A percentile compares a stretch with the other conserved stretches of the same genome.
Evolutionary conservation across 345 rosid species (phyloP).

Genomic region (Ceriops tagal): DNA sequence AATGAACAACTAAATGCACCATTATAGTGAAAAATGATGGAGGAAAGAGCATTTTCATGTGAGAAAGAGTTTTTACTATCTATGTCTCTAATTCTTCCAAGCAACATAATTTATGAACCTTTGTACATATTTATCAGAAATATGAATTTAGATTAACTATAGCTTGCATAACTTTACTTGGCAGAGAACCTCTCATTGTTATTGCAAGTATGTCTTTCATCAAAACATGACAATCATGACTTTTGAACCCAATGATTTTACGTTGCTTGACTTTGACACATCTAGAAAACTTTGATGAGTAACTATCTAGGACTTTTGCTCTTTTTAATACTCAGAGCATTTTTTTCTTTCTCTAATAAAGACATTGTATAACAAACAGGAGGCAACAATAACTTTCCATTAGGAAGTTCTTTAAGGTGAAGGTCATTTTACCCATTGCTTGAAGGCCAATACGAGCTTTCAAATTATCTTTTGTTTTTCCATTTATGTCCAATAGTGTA

Average conservation of each 20-base stretch:
- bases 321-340: neutral
- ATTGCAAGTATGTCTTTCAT: too few species aligned
- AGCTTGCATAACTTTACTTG: too few species aligned
- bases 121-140: neutral
- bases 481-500: neutral
- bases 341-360: neutral
- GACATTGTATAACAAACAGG: too few species aligned
- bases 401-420: too few species aligned
- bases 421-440: too few species aligned
- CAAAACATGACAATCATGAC: constrained; percentile 16
- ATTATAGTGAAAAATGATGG: constrained; percentile 8
- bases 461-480: neutral
- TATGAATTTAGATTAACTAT: neutral
- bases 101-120: neutral
- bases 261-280: neutral
- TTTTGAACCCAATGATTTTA: neutral
- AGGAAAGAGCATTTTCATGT: constrained; percentile 17
- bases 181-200: too few species aligned
- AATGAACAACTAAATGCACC: constrained; percentile 16
- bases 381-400: too few species aligned
- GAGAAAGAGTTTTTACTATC: constrained; percentile 10
- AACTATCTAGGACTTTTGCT: neutral
- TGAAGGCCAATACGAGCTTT: neutral
- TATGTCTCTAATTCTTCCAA: neutral
- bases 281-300: constrained; percentile 6